Evolutionary conservation across 208 protist genomes (phyloP).

Genomic region (Acanthamoeba sp.): DNA sequence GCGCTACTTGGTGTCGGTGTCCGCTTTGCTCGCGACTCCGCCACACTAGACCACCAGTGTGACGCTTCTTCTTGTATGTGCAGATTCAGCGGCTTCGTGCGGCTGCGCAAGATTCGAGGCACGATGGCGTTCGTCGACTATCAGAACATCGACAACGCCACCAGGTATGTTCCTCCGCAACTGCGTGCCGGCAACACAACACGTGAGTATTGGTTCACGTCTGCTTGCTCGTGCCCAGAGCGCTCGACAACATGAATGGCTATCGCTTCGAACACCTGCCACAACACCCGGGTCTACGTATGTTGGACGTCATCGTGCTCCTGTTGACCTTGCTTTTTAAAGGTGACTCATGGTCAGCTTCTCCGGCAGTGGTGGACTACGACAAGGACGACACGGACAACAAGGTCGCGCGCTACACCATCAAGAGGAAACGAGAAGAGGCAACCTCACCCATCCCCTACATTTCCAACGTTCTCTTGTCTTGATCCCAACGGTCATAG

Average conservation of each 20-base stretch:
- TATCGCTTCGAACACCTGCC: constrained; percentile 40
- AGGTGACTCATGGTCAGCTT: no score
- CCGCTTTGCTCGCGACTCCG: no score
- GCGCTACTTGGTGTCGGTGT: no score
- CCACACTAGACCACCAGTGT: no score
- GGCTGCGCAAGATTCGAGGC: constrained; percentile 24
- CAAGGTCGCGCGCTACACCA: constrained; percentile 45
- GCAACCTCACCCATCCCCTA: background rate
- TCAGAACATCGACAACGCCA: constrained; percentile 36
- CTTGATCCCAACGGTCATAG: background rate
- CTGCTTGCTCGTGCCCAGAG: no score
- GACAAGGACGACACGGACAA: constrained; percentile 63
- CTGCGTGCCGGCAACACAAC: background rate
- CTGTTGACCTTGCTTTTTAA: background rate
- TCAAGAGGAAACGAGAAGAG: constrained; percentile 55
- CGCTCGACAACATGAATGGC: background rate
- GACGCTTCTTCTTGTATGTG: background rate
- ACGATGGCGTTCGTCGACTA: constrained; percentile 60
- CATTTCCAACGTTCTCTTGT: background rate
- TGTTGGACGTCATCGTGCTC: background rate
- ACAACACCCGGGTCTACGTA: background rate
- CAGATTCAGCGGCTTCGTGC: constrained; percentile 55
- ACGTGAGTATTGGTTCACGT: no score
- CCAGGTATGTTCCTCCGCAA: background rate
- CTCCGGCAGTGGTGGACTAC: constrained; percentile 48